phyloP scores from a whole-genome alignment of 306 rosid genomes.

The Trifolium fragiferum region DNA sequence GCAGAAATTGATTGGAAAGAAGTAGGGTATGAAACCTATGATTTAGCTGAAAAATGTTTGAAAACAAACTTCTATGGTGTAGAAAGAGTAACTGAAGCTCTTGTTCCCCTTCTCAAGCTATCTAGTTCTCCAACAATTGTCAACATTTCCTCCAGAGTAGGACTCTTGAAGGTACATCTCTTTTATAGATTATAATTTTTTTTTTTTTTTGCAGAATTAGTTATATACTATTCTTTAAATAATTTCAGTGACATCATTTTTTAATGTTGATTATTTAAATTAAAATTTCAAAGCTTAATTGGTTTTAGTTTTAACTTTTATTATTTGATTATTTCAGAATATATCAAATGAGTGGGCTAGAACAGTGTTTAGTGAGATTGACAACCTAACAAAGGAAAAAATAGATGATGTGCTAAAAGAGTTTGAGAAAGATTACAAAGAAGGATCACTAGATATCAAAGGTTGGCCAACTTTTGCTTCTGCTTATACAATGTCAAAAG shows the following conservation, averaged over 20 bases:
- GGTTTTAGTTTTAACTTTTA: too few species aligned
- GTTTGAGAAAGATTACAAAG: slow-evolving; percentile 47
- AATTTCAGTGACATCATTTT: too few species aligned
- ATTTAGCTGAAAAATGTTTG: slow-evolving; percentile 43
- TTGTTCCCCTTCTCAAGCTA: slow-evolving; percentile 49
- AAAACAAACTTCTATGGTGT: slow-evolving; percentile 50
- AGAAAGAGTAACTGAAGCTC: slow-evolving; percentile 43
- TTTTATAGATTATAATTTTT: not conserved
- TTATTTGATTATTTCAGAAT: slow-evolving; percentile 29
- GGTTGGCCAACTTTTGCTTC: slow-evolving; percentile 47
- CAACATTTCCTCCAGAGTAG: slow-evolving; percentile 46
- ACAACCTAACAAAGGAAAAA: slow-evolving; percentile 41
- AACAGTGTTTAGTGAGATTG: slow-evolving; percentile 34
- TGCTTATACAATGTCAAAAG: slow-evolving; percentile 51
- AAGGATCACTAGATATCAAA: slow-evolving; percentile 45
- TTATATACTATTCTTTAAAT: too few species aligned
- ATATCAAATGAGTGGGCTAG: slow-evolving; percentile 49
- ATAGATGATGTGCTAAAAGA: slow-evolving; percentile 41
- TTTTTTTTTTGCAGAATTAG: too few species aligned
- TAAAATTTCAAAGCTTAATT: too few species aligned
- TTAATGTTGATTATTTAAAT: too few species aligned
- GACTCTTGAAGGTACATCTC: slow-evolving; percentile 42
- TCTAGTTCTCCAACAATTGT: slow-evolving; percentile 50
- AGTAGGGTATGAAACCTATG: slow-evolving; percentile 41
- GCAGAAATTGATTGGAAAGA: slow-evolving; percentile 32